Conservation (phyloP, 306 rosid genomes). For the Cercis canadensis region DNA sequence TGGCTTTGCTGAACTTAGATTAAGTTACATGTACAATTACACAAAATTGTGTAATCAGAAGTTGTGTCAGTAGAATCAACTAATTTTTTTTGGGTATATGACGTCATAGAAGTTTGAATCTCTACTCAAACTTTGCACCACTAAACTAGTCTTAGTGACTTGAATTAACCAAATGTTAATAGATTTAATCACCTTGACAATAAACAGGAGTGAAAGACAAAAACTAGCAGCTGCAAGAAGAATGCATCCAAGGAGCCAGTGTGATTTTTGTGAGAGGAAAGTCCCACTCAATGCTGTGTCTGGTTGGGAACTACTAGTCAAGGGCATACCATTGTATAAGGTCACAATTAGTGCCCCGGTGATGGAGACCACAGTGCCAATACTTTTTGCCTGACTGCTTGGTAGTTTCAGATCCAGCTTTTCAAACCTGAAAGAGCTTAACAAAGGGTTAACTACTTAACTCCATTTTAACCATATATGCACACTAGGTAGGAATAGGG, state of each 20-base stretch:
- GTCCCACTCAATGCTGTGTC: background rate
- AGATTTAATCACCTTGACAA: slow-evolving; percentile 43
- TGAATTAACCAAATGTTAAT: too few relatives aligned
- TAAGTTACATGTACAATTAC: too few relatives aligned
- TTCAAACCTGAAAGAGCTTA: slow-evolving; percentile 49
- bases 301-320: slow-evolving; percentile 1
- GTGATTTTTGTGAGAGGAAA: slow-evolving; percentile 14
- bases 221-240: slow-evolving; percentile 43
- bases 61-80: too few relatives aligned
- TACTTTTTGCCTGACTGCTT: slow-evolving; percentile 46
- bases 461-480: background rate
- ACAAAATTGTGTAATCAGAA: too few relatives aligned
- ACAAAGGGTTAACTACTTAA: background rate
- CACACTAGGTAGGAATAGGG: too few relatives aligned
- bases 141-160: too few relatives aligned
- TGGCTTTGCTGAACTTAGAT: too few relatives aligned
- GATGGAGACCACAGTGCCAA: slow-evolving; percentile 56
- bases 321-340: slow-evolving; percentile 50
- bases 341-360: slow-evolving; percentile 54
- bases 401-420: slow-evolving; percentile 43
- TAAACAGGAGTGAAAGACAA: slow-evolving; percentile 33
- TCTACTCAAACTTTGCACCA: too few relatives aligned
- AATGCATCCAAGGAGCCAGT: slow-evolving; percentile 54
- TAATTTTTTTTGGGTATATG: too few relatives aligned
- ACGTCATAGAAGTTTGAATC: too few relatives aligned